Evolutionary conservation across 2,329 filamentous ascomycete genomes (phyloP), one percentile per base, ranked within the genome.

Genomic region (Plectosphaerella cucumerina): DNA sequence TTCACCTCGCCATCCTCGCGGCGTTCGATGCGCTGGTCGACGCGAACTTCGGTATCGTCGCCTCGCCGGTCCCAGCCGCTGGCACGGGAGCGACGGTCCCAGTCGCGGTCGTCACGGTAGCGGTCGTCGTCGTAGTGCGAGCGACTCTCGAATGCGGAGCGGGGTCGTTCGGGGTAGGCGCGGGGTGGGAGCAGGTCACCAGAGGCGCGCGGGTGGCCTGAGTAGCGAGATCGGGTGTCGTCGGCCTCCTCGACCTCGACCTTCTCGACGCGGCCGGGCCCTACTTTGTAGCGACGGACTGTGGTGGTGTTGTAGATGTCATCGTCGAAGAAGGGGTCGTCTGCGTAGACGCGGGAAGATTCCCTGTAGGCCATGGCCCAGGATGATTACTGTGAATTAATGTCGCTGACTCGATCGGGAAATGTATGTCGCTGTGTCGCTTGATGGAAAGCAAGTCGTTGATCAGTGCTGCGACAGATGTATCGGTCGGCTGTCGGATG

Each of bases 211-310:
- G 65, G 66, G 55, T 49, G 53, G 44, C 60, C 61, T 44, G 71
- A 71, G 60, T 68, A 71, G 55, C 69, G 71, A 47, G 71, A 73
- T 60, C 73, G 72, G 48, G 66, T 65, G 47, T 75, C 72, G 54
- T 78, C 73, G n/a, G 39, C 39, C 44, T 77, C 74, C 51, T 72
- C 61, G 43, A 75, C 73, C 47, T 73, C 67, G 56, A 70, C 66
- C 9, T 66, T 68, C 53, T 75, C 74, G 45, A 66, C 63, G 48
- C 69, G 68, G 48, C 62, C 65, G 11, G 71, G 69, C 9, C 65
- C 63, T 23, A 80, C 75, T 61, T 80, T 80, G 69, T 80, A 80
- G 50, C 77, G 72, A 54, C 72, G 74, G 49, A 80, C 70, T n/a
- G 74, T 78, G 5, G 75, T 73, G 53, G 65, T 69, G 59, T 67